These are phyloP conservation scores for Elsinoe batatas DNA, from an alignment of 2,329 filamentous ascomycete genomes.

Conservation along the genomic window DNA sequence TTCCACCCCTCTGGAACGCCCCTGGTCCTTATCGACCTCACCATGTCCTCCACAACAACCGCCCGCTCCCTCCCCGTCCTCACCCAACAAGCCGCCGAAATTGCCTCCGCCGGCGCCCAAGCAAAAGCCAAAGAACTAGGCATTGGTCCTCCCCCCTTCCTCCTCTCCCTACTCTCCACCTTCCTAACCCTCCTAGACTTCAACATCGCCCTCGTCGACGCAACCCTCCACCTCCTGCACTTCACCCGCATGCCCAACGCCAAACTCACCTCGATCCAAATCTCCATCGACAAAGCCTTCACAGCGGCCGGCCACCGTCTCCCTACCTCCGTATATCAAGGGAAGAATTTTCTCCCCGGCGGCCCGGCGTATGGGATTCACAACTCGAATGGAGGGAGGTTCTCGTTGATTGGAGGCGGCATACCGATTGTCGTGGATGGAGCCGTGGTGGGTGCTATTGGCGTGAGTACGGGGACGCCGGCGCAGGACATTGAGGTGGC, in stretches of 20 bases:
- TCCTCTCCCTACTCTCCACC: neutral
- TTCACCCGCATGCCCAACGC: constrained; percentile 41
- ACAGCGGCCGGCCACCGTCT: constrained; percentile 46
- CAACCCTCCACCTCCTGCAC: constrained; percentile 36
- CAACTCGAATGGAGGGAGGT: constrained; percentile 44
- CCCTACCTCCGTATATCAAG: constrained; percentile 43
- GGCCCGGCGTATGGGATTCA: constrained; percentile 44
- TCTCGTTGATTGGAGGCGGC: constrained; percentile 46
- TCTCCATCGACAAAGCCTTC: constrained; percentile 54
- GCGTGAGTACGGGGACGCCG: constrained; percentile 46
- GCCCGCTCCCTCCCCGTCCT: constrained; percentile 27
- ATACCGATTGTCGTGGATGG: constrained; percentile 43
- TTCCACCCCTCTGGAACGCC: neutral
- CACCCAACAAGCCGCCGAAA: constrained; percentile 27
- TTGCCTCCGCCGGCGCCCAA: constrained; percentile 27
- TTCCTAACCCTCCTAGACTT: constrained; percentile 29
- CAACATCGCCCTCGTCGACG: constrained; percentile 42
- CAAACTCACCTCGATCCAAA: constrained; percentile 47
- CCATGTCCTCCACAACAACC: constrained; percentile 17
- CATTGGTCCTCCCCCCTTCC: constrained; percentile 23
- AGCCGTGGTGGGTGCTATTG: constrained; percentile 44
- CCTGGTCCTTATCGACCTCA: neutral
- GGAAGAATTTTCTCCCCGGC: constrained; percentile 43
- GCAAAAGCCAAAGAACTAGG: constrained; percentile 29
- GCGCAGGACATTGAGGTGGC: constrained; percentile 46